These are phyloP conservation scores for Zychaea mexicana DNA, from an alignment of 371 early-diverging fungal species.

Conservation along the genomic window DNA sequence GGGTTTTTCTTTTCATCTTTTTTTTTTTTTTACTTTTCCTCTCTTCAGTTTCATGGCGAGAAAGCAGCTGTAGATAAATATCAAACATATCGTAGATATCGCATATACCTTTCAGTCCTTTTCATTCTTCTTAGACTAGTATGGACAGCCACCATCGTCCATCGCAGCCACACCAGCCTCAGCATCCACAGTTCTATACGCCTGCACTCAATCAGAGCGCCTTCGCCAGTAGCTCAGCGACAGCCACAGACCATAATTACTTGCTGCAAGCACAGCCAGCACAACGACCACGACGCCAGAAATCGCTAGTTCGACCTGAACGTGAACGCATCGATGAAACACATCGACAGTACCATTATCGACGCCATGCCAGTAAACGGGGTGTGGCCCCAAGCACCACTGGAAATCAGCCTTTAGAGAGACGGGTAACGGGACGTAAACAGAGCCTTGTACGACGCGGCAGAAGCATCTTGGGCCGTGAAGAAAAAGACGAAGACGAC, in stretches of 20 bases:
- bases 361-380: conserved; percentile 38
- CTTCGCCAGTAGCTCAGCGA: not conserved
- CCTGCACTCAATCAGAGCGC: not conserved
- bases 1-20: not conserved
- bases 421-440: conserved; percentile 23
- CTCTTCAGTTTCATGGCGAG: too few relatives aligned
- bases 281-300: conserved; percentile 42
- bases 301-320: conserved; percentile 75
- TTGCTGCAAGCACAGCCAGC: not conserved
- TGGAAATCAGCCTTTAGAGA: conserved; percentile 34
- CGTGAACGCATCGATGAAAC: conserved; percentile 62
- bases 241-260: not conserved
- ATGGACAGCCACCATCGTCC: too few relatives aligned
- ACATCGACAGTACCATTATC: conserved; percentile 58
- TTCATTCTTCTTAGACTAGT: not conserved
- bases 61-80: too few relatives aligned
- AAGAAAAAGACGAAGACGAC: conserved; percentile 32
- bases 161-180: not conserved
- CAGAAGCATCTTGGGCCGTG: conserved; percentile 49
- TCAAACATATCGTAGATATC: too few relatives aligned
- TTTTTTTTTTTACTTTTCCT: too few relatives aligned
- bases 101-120: not conserved
- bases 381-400: conserved; percentile 36
- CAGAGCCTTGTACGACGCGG: conserved; percentile 30
- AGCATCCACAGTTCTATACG: not conserved